Percentiles rank a stretch among this genome's conserved stretches.
These are phyloP conservation scores for Tetrapisispora fleetii DNA, from an alignment of 805 yeast genomes.

Conservation along the genomic window DNA sequence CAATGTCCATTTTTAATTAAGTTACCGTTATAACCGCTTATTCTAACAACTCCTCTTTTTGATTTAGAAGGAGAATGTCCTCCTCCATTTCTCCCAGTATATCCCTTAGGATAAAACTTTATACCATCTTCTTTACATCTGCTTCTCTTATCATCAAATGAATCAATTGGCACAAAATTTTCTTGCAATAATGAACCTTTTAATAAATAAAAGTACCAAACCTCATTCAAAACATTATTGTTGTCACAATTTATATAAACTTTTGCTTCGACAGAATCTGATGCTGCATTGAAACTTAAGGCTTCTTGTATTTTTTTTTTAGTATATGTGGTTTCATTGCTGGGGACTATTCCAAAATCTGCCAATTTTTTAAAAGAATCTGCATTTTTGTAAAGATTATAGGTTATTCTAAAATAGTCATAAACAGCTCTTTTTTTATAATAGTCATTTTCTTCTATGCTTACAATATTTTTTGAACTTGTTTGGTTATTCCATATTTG, in stretches of 20 bases:
- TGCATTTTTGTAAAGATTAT: constrained; percentile 44
- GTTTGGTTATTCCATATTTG: constrained; percentile 22
- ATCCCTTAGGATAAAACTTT: constrained; percentile 60
- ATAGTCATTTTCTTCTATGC: constrained; percentile 3
- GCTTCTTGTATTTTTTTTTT: constrained; percentile 46
- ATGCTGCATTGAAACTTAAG: constrained; percentile 37
- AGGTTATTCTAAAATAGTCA: constrained; percentile 58
- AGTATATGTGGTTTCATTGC: constrained; percentile 45
- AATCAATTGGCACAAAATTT: constrained; percentile 52
- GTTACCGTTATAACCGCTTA: constrained; percentile 37
- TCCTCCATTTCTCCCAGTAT: constrained; percentile 17
- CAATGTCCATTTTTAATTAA: constrained; percentile 79
- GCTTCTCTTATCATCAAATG: constrained; percentile 27
- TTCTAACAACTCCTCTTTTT: constrained; percentile 22
- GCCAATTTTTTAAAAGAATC: constrained; percentile 61
- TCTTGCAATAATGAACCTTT: constrained; percentile 64
- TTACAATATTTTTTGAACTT: neutral
- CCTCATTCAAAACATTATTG: constrained; percentile 34
- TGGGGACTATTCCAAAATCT: constrained; percentile 66
- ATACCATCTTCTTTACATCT: constrained; percentile 66
- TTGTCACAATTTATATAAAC: constrained; percentile 56
- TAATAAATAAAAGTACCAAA: constrained; percentile 73
- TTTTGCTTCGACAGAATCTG: constrained; percentile 46
- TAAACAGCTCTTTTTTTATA: constrained; percentile 37
- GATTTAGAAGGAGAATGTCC: constrained; percentile 4